Evolutionary conservation across 495 filamentous ascomycete genomes (phyloP), one percentile per base, ranked within the genome.

Genomic region (Jackrogersella multiformis): DNA sequence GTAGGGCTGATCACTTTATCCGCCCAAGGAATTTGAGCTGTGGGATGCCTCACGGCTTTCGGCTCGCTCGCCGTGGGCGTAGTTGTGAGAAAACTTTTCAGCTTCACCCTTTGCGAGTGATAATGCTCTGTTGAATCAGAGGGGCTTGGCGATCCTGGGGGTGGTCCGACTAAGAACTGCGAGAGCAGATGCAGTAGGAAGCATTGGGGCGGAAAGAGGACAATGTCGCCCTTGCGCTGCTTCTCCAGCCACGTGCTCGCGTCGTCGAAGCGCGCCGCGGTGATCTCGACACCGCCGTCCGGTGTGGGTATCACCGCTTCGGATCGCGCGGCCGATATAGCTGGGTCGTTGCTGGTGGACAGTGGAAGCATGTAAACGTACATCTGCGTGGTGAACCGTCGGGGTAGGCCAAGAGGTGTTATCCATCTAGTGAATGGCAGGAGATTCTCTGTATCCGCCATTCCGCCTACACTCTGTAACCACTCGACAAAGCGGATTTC

Each of bases 311-410:
- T 71, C 20, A 81, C 52, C 5, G 74, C 70, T 49, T 81, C 69
- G 0, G 73, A 67, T n/a, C 63, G 52, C 3, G 70, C 68, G 7
- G 72, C 68, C 21, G 78, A 75, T 56, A 78, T 69, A 18, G 78
- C 75, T 10, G 82, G 77, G 34, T 74, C 73, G 20, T 36, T 15
- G 18, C 56, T 56, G 1, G 81, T 68, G 3, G 81, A 78, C 0
- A 93, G 78, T 0, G 95, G 93, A n/a, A 97, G 82, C 78, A 97
- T 90, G 76, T 97, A 95, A 6, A 99, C 71, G 73, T 98, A 99
- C 93, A 99, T 97, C 73, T 97, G 93, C 6, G 93, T 97, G 1
- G 90, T 90, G 73, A 92, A 99, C 16, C 95, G 85, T 70, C 88
- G 90, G 0, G 88, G 84, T 2, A 89, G 77, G 63, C 85, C 83